Evolutionary conservation across 805 yeast species (phyloP).

Genomic region (Zygosaccharomyces bailii): DNA sequence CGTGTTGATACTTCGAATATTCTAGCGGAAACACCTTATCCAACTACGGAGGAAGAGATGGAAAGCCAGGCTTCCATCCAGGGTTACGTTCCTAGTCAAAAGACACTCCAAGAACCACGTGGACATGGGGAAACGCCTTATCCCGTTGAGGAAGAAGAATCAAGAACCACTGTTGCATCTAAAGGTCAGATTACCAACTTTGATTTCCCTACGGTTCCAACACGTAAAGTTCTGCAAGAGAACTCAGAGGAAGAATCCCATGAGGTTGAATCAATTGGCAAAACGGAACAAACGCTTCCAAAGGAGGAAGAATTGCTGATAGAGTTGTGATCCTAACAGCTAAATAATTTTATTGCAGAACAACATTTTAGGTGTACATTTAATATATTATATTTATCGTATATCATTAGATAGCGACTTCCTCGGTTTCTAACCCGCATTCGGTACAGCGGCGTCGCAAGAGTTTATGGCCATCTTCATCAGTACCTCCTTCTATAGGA

Average conservation of each 20-base stretch:
- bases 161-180: not conserved
- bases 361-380: not conserved
- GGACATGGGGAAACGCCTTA: constrained; percentile 18
- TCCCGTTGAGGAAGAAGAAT: constrained; percentile 18
- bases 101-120: not conserved
- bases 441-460: constrained; percentile 63
- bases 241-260: not conserved
- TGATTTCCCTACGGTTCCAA: constrained; percentile 43
- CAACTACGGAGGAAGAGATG: constrained; percentile 21
- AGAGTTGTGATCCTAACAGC: constrained; percentile 23
- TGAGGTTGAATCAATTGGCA: constrained; percentile 8
- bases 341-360: not conserved
- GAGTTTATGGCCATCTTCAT: constrained; percentile 40
- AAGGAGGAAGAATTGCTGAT: constrained; percentile 29
- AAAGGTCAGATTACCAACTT: constrained; percentile 29
- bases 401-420: constrained; percentile 47
- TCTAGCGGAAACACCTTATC: constrained; percentile 33
- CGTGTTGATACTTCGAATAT: constrained; percentile 3
- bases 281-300: constrained; percentile 11
- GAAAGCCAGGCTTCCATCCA: not conserved
- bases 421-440: constrained; percentile 85
- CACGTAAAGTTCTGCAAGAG: constrained; percentile 23
- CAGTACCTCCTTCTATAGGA: constrained; percentile 45
- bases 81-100: not conserved
- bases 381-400: not conserved